Evolutionary conservation across 345 rosid genomes (phyloP).

Genomic region (Ceriops decandra): DNA sequence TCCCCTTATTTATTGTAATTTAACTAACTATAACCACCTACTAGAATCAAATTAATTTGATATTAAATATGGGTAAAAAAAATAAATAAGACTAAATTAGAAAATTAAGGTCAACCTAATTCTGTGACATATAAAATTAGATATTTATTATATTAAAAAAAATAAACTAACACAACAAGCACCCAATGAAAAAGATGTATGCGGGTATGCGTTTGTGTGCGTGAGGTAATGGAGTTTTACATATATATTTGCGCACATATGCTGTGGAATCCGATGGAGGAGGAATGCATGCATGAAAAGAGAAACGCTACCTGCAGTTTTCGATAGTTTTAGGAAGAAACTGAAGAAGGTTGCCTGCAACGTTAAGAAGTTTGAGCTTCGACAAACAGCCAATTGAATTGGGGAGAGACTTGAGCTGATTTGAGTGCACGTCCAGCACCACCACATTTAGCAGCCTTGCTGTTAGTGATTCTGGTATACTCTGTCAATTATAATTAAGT

Average conservation of each 20-base stretch:
- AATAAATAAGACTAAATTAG: too few relatives aligned
- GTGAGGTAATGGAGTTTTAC: background rate
- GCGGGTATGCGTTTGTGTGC: background rate
- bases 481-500: slow-evolving; percentile 32
- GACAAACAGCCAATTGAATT: slow-evolving; percentile 82
- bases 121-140: too few relatives aligned
- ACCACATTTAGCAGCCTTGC: slow-evolving; percentile 75
- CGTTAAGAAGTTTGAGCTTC: slow-evolving; percentile 72
- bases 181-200: background rate
- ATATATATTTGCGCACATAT: background rate
- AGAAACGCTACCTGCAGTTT: slow-evolving; percentile 62
- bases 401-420: slow-evolving; percentile 69
- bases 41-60: too few relatives aligned
- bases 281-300: background rate
- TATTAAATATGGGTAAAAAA: too few relatives aligned
- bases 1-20: too few relatives aligned
- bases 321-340: slow-evolving; percentile 62
- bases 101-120: too few relatives aligned
- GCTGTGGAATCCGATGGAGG: background rate
- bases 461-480: slow-evolving; percentile 73
- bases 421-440: slow-evolving; percentile 77
- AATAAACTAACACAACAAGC: too few relatives aligned
- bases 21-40: too few relatives aligned
- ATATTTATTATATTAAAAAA: too few relatives aligned
- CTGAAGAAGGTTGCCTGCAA: slow-evolving; percentile 69